These are phyloP conservation scores for Sodiomyces alkalinus DNA, from an alignment of 2,329 filamentous ascomycete species.

Conservation along the genomic window DNA sequence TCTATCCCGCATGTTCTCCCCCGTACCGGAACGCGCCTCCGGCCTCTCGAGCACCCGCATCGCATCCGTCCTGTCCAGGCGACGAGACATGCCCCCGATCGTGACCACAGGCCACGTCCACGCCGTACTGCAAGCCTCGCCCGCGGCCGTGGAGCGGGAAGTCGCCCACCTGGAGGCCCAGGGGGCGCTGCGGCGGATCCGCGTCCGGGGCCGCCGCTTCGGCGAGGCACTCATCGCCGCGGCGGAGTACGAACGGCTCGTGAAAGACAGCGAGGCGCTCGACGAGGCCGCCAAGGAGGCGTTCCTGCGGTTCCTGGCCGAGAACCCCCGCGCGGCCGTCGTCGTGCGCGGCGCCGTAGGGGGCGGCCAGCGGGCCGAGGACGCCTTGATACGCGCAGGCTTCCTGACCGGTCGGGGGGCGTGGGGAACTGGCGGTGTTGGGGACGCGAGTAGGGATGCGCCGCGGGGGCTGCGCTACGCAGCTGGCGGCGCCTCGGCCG, in stretches of 20 bases:
- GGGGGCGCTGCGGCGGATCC: conserved; percentile 45
- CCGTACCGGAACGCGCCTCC: conserved; percentile 38
- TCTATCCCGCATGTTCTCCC: conserved; percentile 45
- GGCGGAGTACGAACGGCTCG: conserved; percentile 36
- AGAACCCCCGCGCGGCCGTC: conserved; percentile 25
- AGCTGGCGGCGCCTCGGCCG: no score
- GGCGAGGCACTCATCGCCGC: conserved; percentile 51
- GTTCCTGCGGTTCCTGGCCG: conserved; percentile 35
- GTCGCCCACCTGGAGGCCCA: conserved; percentile 42
- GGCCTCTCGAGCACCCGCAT: conserved; percentile 51
- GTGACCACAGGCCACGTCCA: conserved; percentile 53
- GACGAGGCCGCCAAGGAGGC: conserved; percentile 27
- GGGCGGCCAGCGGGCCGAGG: conserved; percentile 23
- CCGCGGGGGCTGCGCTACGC: no score
- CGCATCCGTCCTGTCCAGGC: conserved; percentile 47
- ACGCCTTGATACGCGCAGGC: conserved; percentile 47
- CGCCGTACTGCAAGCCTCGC: conserved; percentile 39
- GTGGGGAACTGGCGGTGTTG: conserved; percentile 9
- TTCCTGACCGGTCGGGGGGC: conserved; percentile 42
- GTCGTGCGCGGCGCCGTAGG: not conserved
- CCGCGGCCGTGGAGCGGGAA: conserved; percentile 53
- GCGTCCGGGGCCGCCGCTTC: conserved; percentile 45
- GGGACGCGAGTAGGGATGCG: no score
- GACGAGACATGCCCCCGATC: conserved; percentile 43
- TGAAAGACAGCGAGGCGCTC: conserved; percentile 16